phyloP scores from a whole-genome alignment of 1,284 basidiomycete species.

The Apiotrichum gracile region DNA sequence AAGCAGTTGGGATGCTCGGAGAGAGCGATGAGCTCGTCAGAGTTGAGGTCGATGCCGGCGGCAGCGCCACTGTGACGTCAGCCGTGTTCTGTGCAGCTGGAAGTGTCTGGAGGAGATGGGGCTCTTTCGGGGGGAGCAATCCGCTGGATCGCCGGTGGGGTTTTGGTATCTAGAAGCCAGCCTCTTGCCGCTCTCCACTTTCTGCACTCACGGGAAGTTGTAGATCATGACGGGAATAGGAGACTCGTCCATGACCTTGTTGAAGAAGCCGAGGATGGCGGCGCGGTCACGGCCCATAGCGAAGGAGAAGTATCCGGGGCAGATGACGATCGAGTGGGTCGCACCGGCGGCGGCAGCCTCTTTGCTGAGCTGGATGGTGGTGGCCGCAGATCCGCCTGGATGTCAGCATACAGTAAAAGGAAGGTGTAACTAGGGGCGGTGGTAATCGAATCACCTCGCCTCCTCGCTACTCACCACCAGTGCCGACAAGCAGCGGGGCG shows the following conservation, averaged over 20 bases:
- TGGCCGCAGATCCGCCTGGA: conserved; percentile 57
- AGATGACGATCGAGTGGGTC: conserved; percentile 54
- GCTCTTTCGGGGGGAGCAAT: background rate
- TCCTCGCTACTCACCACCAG: conserved; percentile 57
- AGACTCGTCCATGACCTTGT: conserved; percentile 69
- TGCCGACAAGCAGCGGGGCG: conserved; percentile 73
- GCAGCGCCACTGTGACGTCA: conserved; percentile 50
- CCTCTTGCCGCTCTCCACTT: background rate
- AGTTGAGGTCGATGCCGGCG: conserved; percentile 78
- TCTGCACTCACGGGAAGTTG: conserved; percentile 66
- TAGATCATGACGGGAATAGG: conserved; percentile 84
- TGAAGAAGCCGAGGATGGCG: conserved; percentile 49
- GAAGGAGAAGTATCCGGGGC: conserved; percentile 50
- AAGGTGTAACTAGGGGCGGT: background rate
- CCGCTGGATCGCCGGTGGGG: no score
- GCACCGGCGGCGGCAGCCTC: conserved; percentile 78
- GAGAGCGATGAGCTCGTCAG: conserved; percentile 67
- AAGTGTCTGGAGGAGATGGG: conserved; percentile 27
- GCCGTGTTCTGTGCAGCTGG: background rate
- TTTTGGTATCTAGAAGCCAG: background rate
- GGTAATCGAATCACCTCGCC: background rate
- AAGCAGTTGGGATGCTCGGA: conserved; percentile 80
- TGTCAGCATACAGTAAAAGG: background rate
- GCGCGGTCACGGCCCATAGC: conserved; percentile 47
- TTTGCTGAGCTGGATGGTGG: conserved; percentile 70